Base-by-base conservation (phyloP, 2,329 filamentous ascomycete species). In the Exophiala spinifera region DNA sequence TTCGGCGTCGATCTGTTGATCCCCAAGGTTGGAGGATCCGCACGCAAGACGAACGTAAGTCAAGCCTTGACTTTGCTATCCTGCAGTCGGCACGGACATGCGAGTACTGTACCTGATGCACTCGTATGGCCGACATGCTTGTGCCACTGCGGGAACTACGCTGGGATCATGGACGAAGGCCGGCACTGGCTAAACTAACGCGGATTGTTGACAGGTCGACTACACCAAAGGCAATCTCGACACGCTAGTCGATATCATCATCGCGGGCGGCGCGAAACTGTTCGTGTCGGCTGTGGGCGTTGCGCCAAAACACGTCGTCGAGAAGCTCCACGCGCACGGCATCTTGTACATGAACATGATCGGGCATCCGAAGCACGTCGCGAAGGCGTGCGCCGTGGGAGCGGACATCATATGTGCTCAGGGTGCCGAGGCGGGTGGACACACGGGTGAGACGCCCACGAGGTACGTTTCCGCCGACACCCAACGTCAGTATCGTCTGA, bases 311-410 rank as follows among this genome's bases (percentile, higher is more conserved):
- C 67, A 75, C 57, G 80, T 91, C 11, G 83, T 94, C 51, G 81
- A 88, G 57, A 74, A 80, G 51, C 74, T 95, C 53, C 89, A 95
- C 67, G 74, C 74, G 2, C 82, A 84, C 1, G 86, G 86, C 0
- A 85, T 95, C 34, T 66, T 91, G 56, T 79, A 94, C 36, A 92
- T 92, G 88, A 94, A 94, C 70, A 94, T 94, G 89, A 88, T 94
- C 21, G 89, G 89, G 0, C 86, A 89, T 66, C 89, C 89, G 2
- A 88, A 86, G 69, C 89, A 95, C 69, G 89, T 88, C 1, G 78
- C 82, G 67, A 92, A 94, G 72, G 88, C 88, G 1, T 76, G 94
- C 3, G 83, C 89, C 20, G 80, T 85, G 0, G 89, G 89, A 47
- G 87, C 91, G 2, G 89, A 95, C 70, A 82, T 94, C 57, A 79